phyloP scores from a whole-genome alignment of 2,329 filamentous ascomycete genomes.

The Helotiales sp. region DNA sequence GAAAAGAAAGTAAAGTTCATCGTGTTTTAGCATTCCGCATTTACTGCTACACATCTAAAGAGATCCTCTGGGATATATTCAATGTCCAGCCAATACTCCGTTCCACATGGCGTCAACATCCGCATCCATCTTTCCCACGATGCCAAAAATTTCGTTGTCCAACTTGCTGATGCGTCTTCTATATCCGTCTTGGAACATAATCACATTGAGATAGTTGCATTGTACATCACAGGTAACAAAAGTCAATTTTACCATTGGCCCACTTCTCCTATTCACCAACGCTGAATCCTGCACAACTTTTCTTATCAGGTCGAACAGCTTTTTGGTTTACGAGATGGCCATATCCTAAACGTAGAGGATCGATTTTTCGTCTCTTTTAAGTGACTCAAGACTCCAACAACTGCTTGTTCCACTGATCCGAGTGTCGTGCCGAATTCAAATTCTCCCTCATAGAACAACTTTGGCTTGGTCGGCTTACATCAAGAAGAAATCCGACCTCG shows the following conservation, averaged over 20 bases:
- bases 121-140: constrained; percentile 49
- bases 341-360: constrained; percentile 52
- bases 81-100: constrained; percentile 16
- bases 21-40: too few species aligned
- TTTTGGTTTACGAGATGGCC: constrained; percentile 49
- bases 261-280: constrained; percentile 27
- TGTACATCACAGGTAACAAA: constrained; percentile 41
- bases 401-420: constrained; percentile 51
- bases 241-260: constrained; percentile 33
- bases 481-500: constrained; percentile 49
- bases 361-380: constrained; percentile 59
- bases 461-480: constrained; percentile 45
- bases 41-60: not conserved
- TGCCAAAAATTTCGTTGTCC: constrained; percentile 50
- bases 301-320: constrained; percentile 44
- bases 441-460: constrained; percentile 57
- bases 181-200: constrained; percentile 44
- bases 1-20: too few species aligned
- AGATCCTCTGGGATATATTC: not conserved
- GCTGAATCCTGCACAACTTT: too few species aligned
- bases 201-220: constrained; percentile 44
- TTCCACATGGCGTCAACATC: constrained; percentile 46
- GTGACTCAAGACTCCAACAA: constrained; percentile 55
- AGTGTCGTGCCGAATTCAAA: constrained; percentile 55
- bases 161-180: constrained; percentile 45